phyloP scores from a whole-genome alignment of 2,329 filamentous ascomycete genomes.

The Volutella citrinella region DNA sequence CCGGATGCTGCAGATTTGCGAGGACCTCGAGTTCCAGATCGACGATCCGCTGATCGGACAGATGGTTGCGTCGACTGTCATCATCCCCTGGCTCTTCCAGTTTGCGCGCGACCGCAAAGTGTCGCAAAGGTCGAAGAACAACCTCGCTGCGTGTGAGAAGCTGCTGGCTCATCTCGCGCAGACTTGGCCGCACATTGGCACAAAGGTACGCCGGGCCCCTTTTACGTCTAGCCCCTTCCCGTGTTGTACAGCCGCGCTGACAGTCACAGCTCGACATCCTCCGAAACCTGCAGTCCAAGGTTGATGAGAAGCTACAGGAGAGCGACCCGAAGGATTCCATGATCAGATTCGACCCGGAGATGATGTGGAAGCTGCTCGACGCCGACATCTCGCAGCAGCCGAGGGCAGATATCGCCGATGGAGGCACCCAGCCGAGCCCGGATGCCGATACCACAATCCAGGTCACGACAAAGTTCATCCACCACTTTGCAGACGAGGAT shows the following conservation, averaged over 20 bases:
- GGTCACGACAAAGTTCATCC: slow-evolving; percentile 22
- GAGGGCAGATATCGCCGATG: not conserved
- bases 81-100: slow-evolving; percentile 22
- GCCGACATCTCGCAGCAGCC: slow-evolving; percentile 9
- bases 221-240: not conserved
- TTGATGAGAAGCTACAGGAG: slow-evolving; percentile 9
- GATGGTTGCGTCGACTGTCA: slow-evolving; percentile 17
- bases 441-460: slow-evolving; percentile 17
- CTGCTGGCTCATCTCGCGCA: slow-evolving; percentile 8
- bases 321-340: slow-evolving; percentile 1
- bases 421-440: not conserved
- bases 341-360: slow-evolving; percentile 19
- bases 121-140: slow-evolving; percentile 16
- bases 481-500: slow-evolving; percentile 11
- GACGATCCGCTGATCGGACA: slow-evolving; percentile 20
- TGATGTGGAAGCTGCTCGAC: slow-evolving; percentile 22
- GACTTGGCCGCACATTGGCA: slow-evolving; percentile 18
- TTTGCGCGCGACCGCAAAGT: slow-evolving; percentile 19
- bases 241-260: too few species aligned
- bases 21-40: slow-evolving; percentile 15
- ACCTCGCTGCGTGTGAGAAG: slow-evolving; percentile 11
- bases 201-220: slow-evolving; percentile 12
- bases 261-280: slow-evolving; percentile 15
- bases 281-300: slow-evolving; percentile 8
- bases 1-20: slow-evolving; percentile 19